Evolutionary conservation across 208 protist genomes (phyloP), one percentile per base, ranked within the genome.

Genomic region (Acanthamoeba royreba): DNA sequence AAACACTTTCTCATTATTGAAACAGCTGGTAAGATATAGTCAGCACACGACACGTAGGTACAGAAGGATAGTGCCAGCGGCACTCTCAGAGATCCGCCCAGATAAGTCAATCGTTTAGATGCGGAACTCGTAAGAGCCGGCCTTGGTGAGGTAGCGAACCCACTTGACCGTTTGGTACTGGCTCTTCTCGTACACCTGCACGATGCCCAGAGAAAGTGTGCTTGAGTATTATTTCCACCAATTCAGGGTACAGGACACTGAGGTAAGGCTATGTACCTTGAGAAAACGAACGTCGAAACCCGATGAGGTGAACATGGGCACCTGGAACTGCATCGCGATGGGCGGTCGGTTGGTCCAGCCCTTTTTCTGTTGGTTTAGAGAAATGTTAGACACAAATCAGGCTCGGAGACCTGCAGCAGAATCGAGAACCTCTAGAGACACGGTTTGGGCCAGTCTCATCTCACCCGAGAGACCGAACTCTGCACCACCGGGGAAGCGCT

Each of bases 71-170:
- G n/a, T n/a, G n/a, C n/a, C n/a, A n/a, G n/a, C n/a, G n/a, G n/a
- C n/a, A n/a, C n/a, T n/a, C n/a, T n/a, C n/a, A n/a, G n/a, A n/a
- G n/a, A n/a, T n/a, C n/a, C n/a, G n/a, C n/a, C n/a, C n/a, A n/a
- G n/a, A n/a, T n/a, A n/a, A n/a, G n/a, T n/a, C n/a, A n/a, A n/a
- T n/a, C n/a, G n/a, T 38, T 97, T 96, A 99, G 35, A 99, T 97
- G 42, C 99, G 96, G 93, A 98, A 98, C 94, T 99, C 98, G 94
- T 99, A 99, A 38, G 98, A 96, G n/a, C 99, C 99, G 53, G 98
- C 97, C 94, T 98, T 98, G 40, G 99, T 99, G 55, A 99, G 97
- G 97, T 99, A 99, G 28, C 99, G 98, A 52, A 99, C 98, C 99
- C 99, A 99, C 92, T 99, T 99, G 83, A 98, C 97, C 4, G 99